A percentile compares a stretch with the other conserved stretches of the same genome.
Conservation (phyloP, 352 stramenopile species). For the Phytophthora quininea region DNA sequence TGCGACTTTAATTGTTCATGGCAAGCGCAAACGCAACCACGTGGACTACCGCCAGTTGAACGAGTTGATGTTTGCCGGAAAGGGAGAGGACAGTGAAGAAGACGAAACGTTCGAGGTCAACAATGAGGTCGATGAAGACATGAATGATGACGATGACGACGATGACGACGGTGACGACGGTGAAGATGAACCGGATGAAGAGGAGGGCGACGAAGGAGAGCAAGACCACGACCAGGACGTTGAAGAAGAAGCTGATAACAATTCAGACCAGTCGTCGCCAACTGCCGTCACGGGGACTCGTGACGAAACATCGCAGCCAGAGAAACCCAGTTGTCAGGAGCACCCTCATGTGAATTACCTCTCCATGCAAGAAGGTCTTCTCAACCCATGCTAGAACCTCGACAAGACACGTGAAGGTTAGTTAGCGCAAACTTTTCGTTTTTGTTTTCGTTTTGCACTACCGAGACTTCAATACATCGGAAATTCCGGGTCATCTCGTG, state of each 20-base stretch:
- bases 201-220: not conserved
- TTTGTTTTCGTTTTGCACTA: not conserved
- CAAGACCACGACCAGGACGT: not conserved
- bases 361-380: conserved; percentile 69
- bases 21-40: conserved; percentile 79
- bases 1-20: conserved; percentile 54
- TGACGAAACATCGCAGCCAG: conserved; percentile 19
- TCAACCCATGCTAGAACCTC: conserved; percentile 12
- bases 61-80: conserved; percentile 73
- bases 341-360: conserved; percentile 55
- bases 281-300: conserved; percentile 29
- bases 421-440: conserved; percentile 29
- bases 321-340: conserved; percentile 27
- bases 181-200: conserved; percentile 12
- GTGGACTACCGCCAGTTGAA: conserved; percentile 88
- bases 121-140: conserved; percentile 43
- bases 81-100: conserved; percentile 67
- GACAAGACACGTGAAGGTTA: no score
- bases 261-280: conserved; percentile 25
- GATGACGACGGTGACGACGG: conserved; percentile 28
- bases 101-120: conserved; percentile 55
- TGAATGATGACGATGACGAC: conserved; percentile 40
- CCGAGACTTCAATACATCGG: conserved; percentile 67
- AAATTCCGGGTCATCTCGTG: conserved; percentile 54
- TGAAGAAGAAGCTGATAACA: conserved; percentile 9